Base-by-base conservation (phyloP, 305 asterid genomes). In the Striga hermonthica region DNA sequence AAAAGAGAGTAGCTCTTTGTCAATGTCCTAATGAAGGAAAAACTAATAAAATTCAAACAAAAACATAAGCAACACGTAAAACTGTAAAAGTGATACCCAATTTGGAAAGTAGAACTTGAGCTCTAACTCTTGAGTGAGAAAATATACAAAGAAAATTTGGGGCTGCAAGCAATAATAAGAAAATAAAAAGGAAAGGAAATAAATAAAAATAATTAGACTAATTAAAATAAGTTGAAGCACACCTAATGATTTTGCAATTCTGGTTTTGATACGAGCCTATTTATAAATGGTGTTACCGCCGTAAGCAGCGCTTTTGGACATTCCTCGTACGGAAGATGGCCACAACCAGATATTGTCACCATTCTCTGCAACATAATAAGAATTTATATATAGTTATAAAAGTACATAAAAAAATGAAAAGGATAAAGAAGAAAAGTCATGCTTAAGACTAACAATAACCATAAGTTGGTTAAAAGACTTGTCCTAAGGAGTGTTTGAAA, bases 251-350 rank as follows among this genome's bases (percentile, higher is more conserved):
- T 75, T 72, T 66, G 83, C 68, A 62, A 66, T 57, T 80, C 92
- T 67, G 80, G 74, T 72, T 72, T 82, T 67, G 47, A 58, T 73
- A 86, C 62, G 61, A 91, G 72, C 77, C 83, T 79, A 54, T 78
- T 79, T 65, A 91, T 83, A 80, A 91, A 91, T 5, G 97, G 97
- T 9, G 86, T 78, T 67, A 91, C 77, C 45, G 93, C 95, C 47
- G 89, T 93, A 65, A 91, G 88, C 80, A 91, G 80, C 62, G 91
- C 96, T 83, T 84, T 84, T 47, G 97, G 94, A 64, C 97, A 91
- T 74, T 91, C 97, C 87, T 91, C 97, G 0, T 88, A 96, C 4
- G 96, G 97, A 70, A 91, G 96, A 82, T 88, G 97, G 64, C 96
- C 97, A 67, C 97, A 91, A 55, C 95, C 95, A 64, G 95, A 84